Base-by-base conservation (phyloP, 2,329 filamentous ascomycete genomes). In the Nannizziopsis barbatae region DNA sequence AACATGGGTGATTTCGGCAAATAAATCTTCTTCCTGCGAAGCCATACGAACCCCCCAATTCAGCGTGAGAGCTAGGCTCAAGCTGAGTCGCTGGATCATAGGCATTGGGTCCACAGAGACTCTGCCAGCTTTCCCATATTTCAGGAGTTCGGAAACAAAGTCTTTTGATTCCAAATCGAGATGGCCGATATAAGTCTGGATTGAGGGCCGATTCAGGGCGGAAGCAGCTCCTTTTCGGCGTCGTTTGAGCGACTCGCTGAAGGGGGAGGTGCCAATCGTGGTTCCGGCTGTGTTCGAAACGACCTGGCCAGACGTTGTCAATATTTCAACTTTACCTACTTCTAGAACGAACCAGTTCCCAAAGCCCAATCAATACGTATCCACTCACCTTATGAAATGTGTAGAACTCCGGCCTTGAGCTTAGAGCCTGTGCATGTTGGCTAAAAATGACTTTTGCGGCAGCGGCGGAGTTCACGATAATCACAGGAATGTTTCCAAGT, bases 201-300 rank as follows among this genome's bases (percentile, higher is more conserved):
- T 76, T 0, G 77, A 77, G 0, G 80, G 79, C 42, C 79, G 76
- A 60, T 83, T 83, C 14, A 83, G 66, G 1, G 80, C 80, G 2
- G 77, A 76, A 0, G 79, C 80, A 1, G 79, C 80, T 12, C 77
- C 80, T 60, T 83, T 83, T 50, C 79, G 71, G 31, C 79, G 69
- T 4, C 78, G 69, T 60, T 83, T 83, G 22, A 83, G 63, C 0
- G 75, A 79, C 2, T 83, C 79, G 47, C 74, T 79, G 58, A 80
- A 84, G 0, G 80, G 80, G 0, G 77, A 80, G 0, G 80, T 84
- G 0, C 80, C 80, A 49, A 84, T 83, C 0, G 80, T 84, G 0
- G 79, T 83, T 5, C 80, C 79, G 1, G 79, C 75, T 0, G 80
- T 83, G 38, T 80, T 77, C 2, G 77, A 80, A 1, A 82, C 68